Conservation (phyloP, 768 basidiomycete genomes). For the Phylloporus arenicola region DNA sequence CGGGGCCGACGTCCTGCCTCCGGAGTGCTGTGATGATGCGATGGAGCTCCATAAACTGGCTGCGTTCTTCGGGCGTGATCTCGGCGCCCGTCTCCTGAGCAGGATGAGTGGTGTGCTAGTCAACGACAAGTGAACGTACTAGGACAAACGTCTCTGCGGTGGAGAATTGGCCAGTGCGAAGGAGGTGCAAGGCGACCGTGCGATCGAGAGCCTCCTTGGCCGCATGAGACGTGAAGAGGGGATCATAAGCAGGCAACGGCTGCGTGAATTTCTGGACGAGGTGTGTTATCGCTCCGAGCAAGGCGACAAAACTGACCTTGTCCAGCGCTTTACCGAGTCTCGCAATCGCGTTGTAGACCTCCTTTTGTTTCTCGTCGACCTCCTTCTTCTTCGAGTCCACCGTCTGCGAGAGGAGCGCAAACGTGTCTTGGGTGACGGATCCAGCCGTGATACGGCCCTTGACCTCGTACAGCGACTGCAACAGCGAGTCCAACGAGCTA, state of each 20-base stretch:
- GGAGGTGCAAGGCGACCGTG: conserved; percentile 69
- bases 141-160: conserved; percentile 70
- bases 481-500: conserved; percentile 60
- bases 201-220: conserved; percentile 60
- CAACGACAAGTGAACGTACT: conserved; percentile 35
- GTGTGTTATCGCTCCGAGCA: conserved; percentile 1
- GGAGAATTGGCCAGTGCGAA: conserved; percentile 77
- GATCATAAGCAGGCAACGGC: conserved; percentile 58
- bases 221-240: conserved; percentile 58
- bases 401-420: conserved; percentile 47
- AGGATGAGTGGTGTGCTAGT: neutral
- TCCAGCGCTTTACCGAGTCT: conserved; percentile 84
- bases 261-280: conserved; percentile 52
- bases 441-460: conserved; percentile 49
- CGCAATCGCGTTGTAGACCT: conserved; percentile 71
- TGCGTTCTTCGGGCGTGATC: conserved; percentile 44
- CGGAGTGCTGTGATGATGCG: conserved; percentile 63
- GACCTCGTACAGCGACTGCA: conserved; percentile 51
- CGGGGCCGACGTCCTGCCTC: conserved; percentile 63
- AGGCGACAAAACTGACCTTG: conserved; percentile 53
- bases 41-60: conserved; percentile 66
- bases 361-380: conserved; percentile 84
- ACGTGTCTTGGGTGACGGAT: conserved; percentile 42
- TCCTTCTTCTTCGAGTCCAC: conserved; percentile 77
- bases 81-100: conserved; percentile 62